phyloP scores from a whole-genome alignment of 257 asterid genomes.

The Cruciata laevipes region DNA sequence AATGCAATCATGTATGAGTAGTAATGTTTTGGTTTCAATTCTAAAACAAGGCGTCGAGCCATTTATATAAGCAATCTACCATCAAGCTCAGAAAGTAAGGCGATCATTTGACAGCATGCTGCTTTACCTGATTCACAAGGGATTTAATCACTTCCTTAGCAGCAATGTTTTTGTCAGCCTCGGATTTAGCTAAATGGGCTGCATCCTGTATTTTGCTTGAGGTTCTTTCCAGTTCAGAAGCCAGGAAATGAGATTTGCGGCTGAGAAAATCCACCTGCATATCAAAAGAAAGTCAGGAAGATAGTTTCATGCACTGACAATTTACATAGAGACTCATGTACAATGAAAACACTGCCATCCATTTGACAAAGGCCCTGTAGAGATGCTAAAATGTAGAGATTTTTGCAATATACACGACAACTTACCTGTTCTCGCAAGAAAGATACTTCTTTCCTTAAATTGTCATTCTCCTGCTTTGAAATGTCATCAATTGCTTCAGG shows the following conservation, averaged over 20 bases:
- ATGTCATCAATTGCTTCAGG: constrained; percentile 31
- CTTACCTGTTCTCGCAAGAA: constrained; percentile 55
- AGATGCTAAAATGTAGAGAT: background rate
- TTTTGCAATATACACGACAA: background rate
- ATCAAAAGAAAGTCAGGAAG: background rate
- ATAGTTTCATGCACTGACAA: background rate
- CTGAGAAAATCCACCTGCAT: constrained; percentile 52
- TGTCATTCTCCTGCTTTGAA: constrained; percentile 33
- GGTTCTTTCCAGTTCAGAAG: constrained; percentile 47
- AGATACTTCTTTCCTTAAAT: constrained; percentile 41
- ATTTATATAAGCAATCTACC: background rate
- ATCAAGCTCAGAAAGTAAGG: constrained; percentile 6
- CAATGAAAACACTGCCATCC: background rate
- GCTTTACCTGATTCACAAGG: constrained; percentile 46
- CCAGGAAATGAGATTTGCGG: constrained; percentile 40
- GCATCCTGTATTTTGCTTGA: constrained; percentile 40
- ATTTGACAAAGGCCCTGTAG: background rate
- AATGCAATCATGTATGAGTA: background rate
- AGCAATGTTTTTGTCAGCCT: constrained; percentile 41
- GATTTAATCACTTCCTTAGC: constrained; percentile 50
- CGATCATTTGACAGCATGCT: constrained; percentile 2
- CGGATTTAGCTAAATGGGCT: constrained; percentile 30
- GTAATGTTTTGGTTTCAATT: background rate
- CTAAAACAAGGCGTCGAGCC: background rate
- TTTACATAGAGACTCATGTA: background rate